These are phyloP conservation scores for Aspergillus pseudotamarii DNA, from an alignment of 2,329 filamentous ascomycete genomes.

Conservation along the genomic window DNA sequence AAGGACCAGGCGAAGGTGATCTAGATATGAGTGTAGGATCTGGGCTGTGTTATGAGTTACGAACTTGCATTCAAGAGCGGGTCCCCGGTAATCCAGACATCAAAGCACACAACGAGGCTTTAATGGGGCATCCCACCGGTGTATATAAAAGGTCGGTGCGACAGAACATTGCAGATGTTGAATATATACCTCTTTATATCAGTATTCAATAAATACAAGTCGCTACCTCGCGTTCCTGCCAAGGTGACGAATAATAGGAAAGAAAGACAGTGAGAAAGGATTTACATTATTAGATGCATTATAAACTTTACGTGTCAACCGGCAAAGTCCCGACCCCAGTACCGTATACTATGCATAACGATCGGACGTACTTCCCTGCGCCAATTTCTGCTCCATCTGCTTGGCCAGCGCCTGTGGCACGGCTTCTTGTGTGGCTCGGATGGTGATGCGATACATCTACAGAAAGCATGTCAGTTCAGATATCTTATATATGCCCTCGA, in stretches of 20 bases:
- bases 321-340: background rate
- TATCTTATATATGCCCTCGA: background rate
- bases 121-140: background rate
- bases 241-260: background rate
- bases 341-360: constrained; percentile 18
- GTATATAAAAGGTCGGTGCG: background rate
- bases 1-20: constrained; percentile 76
- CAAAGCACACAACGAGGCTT: background rate
- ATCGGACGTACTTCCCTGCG: constrained; percentile 48
- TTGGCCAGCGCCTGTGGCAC: constrained; percentile 80
- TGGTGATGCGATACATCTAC: constrained; percentile 93
- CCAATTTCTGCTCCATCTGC: constrained; percentile 82
- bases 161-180: background rate
- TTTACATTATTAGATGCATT: constrained; percentile 10
- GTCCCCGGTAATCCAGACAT: background rate
- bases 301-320: background rate
- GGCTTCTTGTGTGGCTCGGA: constrained; percentile 88
- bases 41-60: constrained; percentile 12
- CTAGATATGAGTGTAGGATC: constrained; percentile 15
- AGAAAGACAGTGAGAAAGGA: background rate
- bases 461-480: constrained; percentile 10
- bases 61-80: constrained; percentile 7
- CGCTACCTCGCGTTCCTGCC: constrained; percentile 1
- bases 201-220: constrained; percentile 14
- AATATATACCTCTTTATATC: constrained; percentile 18